Evolutionary conservation across 2,329 filamentous ascomycete species (phyloP), one percentile per base, ranked within the genome.

Genomic region (Neonectria ditissima): DNA sequence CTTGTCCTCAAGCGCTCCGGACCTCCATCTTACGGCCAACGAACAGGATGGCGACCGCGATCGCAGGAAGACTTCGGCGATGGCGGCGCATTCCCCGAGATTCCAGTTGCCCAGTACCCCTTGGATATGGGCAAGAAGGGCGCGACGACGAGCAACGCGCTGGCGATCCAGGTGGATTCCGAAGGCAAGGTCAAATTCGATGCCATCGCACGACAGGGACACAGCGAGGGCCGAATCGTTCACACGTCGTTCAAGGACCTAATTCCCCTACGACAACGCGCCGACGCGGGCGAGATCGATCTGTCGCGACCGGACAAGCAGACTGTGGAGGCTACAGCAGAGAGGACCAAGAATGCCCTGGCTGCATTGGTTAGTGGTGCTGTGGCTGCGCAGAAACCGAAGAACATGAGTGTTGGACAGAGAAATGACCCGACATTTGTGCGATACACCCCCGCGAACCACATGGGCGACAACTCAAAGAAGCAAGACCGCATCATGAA

Each of bases 401-500:
- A 99, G 83, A 97, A 94, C 71, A 90, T 98, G 72, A 94, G 94
- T 73, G 88, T 91, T 8, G 91, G 90, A n/a, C 86, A 87, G 53
- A 86, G 92, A 69, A 91, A 91, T 60, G 95, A 97, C 63, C 90
- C 96, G 6, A 98, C 95, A 0, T 99, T 94, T 78, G 96, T 99
- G 63, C 89, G 93, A 68, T 99, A 99, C 76, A 98, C 94, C 16
- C 96, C 96, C 4, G 93, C 94, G 44, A 95, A 96, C 73, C 96
- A 99, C 81, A 97, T 99, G 93, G 96, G 96, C 13, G 93, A 88
- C 74, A 84, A 94, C 77, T 89, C 87, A 41, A 91, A 90, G 79
- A 97, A 97, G 81, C 93, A 94, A 73, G 94, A 98, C 74, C 90
- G 96, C 14, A 97, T 99, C 69, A 97, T 99, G 88, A 98, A 98